Percentiles rank a stretch among this genome's conserved stretches.
Evolutionary conservation across 2,329 filamentous ascomycete species (phyloP).

Genomic region (Hymenoscyphus fructigenus): DNA sequence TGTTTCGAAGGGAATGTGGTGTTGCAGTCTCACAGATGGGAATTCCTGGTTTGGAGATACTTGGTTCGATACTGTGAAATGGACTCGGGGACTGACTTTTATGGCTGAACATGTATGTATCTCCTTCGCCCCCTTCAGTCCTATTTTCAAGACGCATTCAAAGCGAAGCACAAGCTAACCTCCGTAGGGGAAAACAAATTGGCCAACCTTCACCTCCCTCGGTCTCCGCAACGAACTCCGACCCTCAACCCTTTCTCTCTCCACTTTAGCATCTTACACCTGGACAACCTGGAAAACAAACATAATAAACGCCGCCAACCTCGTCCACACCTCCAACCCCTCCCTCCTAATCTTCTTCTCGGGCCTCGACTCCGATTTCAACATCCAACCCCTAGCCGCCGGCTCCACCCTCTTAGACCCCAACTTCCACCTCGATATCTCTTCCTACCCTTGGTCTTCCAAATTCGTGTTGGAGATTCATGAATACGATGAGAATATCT

Average conservation of each 20-base stretch:
- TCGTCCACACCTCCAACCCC: slow-evolving; percentile 44
- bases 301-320: slow-evolving; percentile 41
- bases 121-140: no score
- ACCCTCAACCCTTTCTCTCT: slow-evolving; percentile 23
- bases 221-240: slow-evolving; percentile 44
- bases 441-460: slow-evolving; percentile 41
- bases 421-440: slow-evolving; percentile 36
- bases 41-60: slow-evolving; percentile 63
- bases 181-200: slow-evolving; percentile 24
- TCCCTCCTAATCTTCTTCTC: slow-evolving; percentile 48
- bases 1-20: slow-evolving; percentile 58
- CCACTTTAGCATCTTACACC: slow-evolving; percentile 37
- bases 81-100: slow-evolving; percentile 58
- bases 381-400: slow-evolving; percentile 23
- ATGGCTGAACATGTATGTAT: slow-evolving; percentile 57
- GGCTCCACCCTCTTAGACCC: slow-evolving; percentile 20
- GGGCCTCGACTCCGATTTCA: slow-evolving; percentile 45
- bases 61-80: slow-evolving; percentile 57
- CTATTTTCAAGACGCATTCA: no score
- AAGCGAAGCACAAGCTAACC: neutral
- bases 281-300: slow-evolving; percentile 48
- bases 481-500: slow-evolving; percentile 41
- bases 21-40: slow-evolving; percentile 53
- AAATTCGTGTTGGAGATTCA: slow-evolving; percentile 50
- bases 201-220: slow-evolving; percentile 23